Percentiles rank a stretch among this genome's conserved stretches.
Evolutionary conservation across 2,329 filamentous ascomycete species (phyloP).

Genomic region (Chaetomium sp.): DNA sequence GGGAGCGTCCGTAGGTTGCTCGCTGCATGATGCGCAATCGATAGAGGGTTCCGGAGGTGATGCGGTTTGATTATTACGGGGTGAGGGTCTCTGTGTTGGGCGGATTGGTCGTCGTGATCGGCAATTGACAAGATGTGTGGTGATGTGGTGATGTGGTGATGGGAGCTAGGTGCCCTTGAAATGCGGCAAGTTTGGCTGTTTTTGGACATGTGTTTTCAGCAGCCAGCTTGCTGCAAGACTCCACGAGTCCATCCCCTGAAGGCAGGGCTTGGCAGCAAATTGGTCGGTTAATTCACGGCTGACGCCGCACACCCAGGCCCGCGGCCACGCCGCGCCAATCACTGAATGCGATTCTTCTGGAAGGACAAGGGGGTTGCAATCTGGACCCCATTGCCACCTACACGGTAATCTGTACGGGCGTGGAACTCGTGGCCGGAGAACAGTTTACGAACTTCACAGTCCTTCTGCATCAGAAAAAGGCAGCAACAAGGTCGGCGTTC

Average conservation of each 20-base stretch:
- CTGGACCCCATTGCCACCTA: slow-evolving; percentile 4
- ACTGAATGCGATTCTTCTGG: slow-evolving; percentile 23
- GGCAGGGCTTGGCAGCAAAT: slow-evolving; percentile 16
- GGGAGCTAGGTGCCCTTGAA: slow-evolving; percentile 16
- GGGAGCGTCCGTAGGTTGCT: slow-evolving; percentile 80
- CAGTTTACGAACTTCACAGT: slow-evolving; percentile 2
- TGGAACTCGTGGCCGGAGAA: slow-evolving; percentile 8
- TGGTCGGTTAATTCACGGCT: slow-evolving; percentile 29
- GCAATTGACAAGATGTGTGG: neutral
- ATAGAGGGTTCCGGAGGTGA: neutral
- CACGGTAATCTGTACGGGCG: too few relatives aligned
- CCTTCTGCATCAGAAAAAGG: neutral
- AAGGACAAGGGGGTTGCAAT: neutral
- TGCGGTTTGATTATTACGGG: neutral
- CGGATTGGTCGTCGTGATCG: neutral
- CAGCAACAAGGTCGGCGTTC: neutral
- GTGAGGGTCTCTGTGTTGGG: neutral
- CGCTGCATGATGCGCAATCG: slow-evolving; percentile 53
- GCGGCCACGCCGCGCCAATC: slow-evolving; percentile 16
- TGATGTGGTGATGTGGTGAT: too few relatives aligned
- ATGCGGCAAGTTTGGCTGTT: slow-evolving; percentile 9
- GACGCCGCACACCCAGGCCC: neutral
- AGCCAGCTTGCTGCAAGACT: slow-evolving; percentile 29
- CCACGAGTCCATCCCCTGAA: slow-evolving; percentile 30
- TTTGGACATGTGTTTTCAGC: slow-evolving; percentile 39